Evolutionary conservation across 2,329 filamentous ascomycete species (phyloP).

Genomic region (Sclerotinia trifoliorum): DNA sequence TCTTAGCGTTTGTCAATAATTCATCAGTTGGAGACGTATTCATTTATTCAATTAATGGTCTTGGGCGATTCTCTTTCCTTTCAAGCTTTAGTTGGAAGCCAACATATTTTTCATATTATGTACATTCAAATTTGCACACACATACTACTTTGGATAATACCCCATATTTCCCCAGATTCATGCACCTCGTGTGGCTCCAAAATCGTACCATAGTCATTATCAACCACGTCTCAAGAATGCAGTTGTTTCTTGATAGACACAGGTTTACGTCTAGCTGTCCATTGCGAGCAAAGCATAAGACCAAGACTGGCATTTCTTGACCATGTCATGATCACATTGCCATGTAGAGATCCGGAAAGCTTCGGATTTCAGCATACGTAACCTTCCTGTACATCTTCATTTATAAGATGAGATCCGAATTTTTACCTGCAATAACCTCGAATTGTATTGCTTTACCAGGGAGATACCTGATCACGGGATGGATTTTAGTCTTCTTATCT

Average conservation of each 20-base stretch:
- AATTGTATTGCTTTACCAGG: background rate
- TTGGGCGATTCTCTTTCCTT: background rate
- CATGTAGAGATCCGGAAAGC: background rate
- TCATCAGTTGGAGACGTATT: background rate
- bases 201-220: background rate
- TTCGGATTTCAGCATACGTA: background rate
- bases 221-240: background rate
- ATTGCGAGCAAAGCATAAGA: background rate
- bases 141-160: constrained; percentile 13
- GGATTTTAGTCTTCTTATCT: background rate
- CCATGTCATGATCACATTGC: background rate
- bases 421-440: background rate
- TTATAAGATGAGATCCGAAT: background rate
- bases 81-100: background rate
- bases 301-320: background rate
- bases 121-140: background rate
- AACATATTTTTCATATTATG: background rate
- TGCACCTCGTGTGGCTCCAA: background rate
- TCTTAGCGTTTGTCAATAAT: background rate
- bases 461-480: background rate
- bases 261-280: background rate
- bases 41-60: background rate
- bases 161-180: constrained; percentile 13
- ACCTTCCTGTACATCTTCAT: background rate
- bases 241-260: background rate